phyloP scores from a whole-genome alignment of 108 stramenopile genomes.

The Fragilaria radians region DNA sequence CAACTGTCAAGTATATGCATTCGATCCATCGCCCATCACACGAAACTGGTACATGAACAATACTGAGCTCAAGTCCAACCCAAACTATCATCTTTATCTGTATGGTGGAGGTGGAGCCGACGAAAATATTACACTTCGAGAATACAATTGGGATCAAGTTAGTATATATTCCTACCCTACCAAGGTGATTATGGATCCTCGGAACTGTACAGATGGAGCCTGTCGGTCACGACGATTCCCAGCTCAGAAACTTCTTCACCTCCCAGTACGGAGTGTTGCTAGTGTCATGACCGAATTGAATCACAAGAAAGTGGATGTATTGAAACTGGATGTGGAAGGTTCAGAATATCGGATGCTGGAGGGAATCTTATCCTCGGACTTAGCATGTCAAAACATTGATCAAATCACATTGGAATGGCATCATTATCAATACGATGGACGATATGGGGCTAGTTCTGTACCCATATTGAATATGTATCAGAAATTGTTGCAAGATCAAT shows the following conservation, averaged over 20 bases:
- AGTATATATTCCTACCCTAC: conserved; percentile 2
- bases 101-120: conserved; percentile 18
- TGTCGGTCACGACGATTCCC: not conserved
- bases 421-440: conserved; percentile 8
- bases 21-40: conserved; percentile 17
- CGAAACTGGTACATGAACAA: conserved; percentile 8
- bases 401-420: conserved; percentile 21
- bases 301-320: conserved; percentile 13
- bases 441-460: conserved; percentile 10
- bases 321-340: conserved; percentile 20
- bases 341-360: conserved; percentile 21
- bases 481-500: conserved; percentile 9
- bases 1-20: conserved; percentile 10
- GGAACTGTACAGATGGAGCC: not conserved
- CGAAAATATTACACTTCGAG: conserved; percentile 5
- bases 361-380: not conserved
- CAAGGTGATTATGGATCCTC: not conserved
- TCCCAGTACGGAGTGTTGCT: not conserved
- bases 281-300: not conserved
- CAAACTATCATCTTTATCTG: conserved; percentile 3
- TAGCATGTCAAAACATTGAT: conserved; percentile 8
- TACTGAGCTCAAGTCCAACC: not conserved
- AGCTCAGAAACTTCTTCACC: not conserved
- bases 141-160: conserved; percentile 18
- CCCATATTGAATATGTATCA: conserved; percentile 11